Base-by-base conservation (phyloP, 768 basidiomycete species). In the Nidula microcarpa region DNA sequence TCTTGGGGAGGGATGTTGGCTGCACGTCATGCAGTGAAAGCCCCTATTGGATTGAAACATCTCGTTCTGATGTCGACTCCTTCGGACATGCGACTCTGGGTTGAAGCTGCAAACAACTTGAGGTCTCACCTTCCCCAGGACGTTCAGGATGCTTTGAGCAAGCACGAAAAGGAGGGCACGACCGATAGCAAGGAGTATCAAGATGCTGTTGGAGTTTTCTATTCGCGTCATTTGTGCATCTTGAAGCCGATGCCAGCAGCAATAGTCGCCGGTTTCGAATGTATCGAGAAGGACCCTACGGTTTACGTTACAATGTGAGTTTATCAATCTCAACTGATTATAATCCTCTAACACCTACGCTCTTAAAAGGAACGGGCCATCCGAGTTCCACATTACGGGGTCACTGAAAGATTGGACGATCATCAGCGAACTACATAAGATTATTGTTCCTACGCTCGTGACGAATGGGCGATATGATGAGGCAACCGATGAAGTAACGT, bases 1-100 rank as follows among this genome's bases (percentile, higher is more conserved):
- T 82, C 79, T 17, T 71, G 69, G 68, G 69, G 80, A 49, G 80
- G 77, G 18, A 82, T 82, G 78, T 70, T 84, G 14, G 77, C 64
- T 11, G 65, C 74, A 2, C 58, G 59, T 0, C 67, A 68, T 39
- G 73, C 68, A 5, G 65, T 53, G 5, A 67, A n/a, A 33, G 9
- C 62, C 33, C 74, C 81, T 32, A 57, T 50, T 48, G 81, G 82
- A 0, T 53, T 84, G 43, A 68, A 71, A 55, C 65, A 69, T 47
- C 69, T 83, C 44, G 56, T 85, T 41, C 58, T 82, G 14, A 60
- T 71, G 14, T 68, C 78, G 49, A 65, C 76, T 0, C 75, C 78
- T 2, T 74, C 80, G 6, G 70, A 73, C 4, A 74, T 76, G 63
- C 54, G 56, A n/a, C 60, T 80, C 18, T 81, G 75, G 74, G 63